Base-by-base conservation (phyloP, 345 rosid genomes). In the Viola odorata region DNA sequence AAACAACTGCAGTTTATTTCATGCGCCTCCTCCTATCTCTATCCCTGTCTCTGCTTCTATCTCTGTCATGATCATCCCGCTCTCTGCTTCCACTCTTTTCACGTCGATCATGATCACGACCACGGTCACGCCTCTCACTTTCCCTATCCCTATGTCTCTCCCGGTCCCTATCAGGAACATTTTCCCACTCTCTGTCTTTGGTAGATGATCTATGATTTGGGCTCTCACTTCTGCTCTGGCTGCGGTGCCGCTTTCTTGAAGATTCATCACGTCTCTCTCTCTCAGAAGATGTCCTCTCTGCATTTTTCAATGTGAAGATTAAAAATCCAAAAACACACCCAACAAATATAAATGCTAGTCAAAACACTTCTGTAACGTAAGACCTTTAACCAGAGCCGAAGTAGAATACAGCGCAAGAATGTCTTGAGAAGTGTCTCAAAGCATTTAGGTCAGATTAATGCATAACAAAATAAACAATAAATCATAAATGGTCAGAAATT, bases 181-280 rank as follows among this genome's bases (percentile, higher is more conserved):
- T 53, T 37, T 63, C 72, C 57, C 76, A 62, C 15, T 53, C 68
- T 56, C 60, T 67, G 48, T 65, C 70, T 61, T 60, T 44, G 50
- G 60, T 37, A 12, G 61, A 74, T 69, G 82, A 65, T 78, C 82
- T 88, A 45, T 78, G 69, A 8, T 80, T 91, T 5, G 99, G 97
- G 67, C 96, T 95, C 68, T 63, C 68, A 59, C 95, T 91, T 62
- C 50, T 71, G 65, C 88, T 84, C 70, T 65, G 73, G 72, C 84
- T 88, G 64, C 87, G 91, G 44, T 79, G 83, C 45, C 97, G 80
- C 75, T 95, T 95, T 68, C 83, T 86, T 51, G 88, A 82, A 37
- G 90, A 80, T 65, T 86, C 95, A 37, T 80, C 91, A 50, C 69
- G 85, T 75, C 73, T 81, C 39, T 85, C 97, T 72, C 82, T 86